Evolutionary conservation across 1,139 yeast genomes (phyloP), one percentile per base, ranked within the genome.

Genomic region (Diutina sp.): DNA sequence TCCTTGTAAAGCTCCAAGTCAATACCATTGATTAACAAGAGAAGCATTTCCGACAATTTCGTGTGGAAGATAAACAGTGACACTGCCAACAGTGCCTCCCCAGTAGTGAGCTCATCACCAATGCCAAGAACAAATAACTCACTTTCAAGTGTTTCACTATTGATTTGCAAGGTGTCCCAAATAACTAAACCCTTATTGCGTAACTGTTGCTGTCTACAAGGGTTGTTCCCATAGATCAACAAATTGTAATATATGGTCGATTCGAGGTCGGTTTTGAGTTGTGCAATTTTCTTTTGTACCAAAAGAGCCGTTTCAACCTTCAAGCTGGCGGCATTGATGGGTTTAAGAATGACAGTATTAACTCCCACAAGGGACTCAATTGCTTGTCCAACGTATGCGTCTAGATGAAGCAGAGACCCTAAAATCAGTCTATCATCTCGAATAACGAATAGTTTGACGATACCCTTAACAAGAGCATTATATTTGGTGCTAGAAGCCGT

Each of bases 141-240:
- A 28, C 73, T 61, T 63, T 84, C 90, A 52, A 80, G 69, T 4
- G 69, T 66, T 63, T 86, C 90, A 61, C 82, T 70, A 51, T 75
- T 73, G 4, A 86, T 95, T 66, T 91, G 97, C 44, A 90, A 71
- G 2, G 90, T 78, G 67, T 93, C 97, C 87, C 95, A 89, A 2
- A 82, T 66, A 63, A 61, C 82, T 63, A 66, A 78, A 70, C 67
- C 85, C 74, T 63, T 83, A 67, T 67, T 85, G 69, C 63, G 82
- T 75, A 75, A 63, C 65, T 90, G 97, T 61, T 97, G 80, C 65
- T 89, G 93, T 56, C 97, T 78, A 57, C 96, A 83, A 30, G 89
- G 83, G 65, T 91, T 91, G 67, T 85, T 87, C 18, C 89, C 85
- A 60, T 76, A 72, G 2, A 78, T 73, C 12, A 82, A 79, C 47